Conservation (phyloP, 169 alveolate genomes). For the Cryptosporidium ubiquitum region DNA sequence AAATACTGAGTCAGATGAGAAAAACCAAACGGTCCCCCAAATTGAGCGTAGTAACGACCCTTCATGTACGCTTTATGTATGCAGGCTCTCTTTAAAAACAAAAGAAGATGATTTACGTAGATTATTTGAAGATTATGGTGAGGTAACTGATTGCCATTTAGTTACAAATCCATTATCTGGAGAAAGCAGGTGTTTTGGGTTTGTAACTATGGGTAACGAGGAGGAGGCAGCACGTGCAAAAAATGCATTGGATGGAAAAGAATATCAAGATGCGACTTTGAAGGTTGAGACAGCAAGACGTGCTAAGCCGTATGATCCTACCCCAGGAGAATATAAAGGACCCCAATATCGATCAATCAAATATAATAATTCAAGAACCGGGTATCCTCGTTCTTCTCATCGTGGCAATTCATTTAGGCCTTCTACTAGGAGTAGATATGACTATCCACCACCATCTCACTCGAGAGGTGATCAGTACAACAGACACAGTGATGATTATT, state of each 20-base stretch:
- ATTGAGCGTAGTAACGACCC: constrained; percentile 58
- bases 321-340: constrained; percentile 72
- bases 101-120: constrained; percentile 65
- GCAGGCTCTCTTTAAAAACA: constrained; percentile 58
- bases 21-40: neutral
- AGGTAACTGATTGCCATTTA: constrained; percentile 62
- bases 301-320: constrained; percentile 72
- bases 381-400: constrained; percentile 27
- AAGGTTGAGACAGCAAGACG: constrained; percentile 74
- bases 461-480: constrained; percentile 60
- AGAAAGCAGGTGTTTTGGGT: constrained; percentile 70
- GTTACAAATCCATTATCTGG: constrained; percentile 67
- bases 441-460: constrained; percentile 59
- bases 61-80: constrained; percentile 67
- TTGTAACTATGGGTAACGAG: constrained; percentile 59
- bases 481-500: constrained; percentile 64
- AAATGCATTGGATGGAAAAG: constrained; percentile 71
- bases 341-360: constrained; percentile 73
- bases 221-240: constrained; percentile 74
- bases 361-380: constrained; percentile 39
- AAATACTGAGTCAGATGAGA: constrained; percentile 19
- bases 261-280: constrained; percentile 64
- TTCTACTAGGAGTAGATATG: constrained; percentile 52
- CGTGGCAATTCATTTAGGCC: constrained; percentile 63
- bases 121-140: constrained; percentile 66